Evolutionary conservation across 306 rosid genomes (phyloP), one percentile per base, ranked within the genome.

Genomic region (Corylus americana): DNA sequence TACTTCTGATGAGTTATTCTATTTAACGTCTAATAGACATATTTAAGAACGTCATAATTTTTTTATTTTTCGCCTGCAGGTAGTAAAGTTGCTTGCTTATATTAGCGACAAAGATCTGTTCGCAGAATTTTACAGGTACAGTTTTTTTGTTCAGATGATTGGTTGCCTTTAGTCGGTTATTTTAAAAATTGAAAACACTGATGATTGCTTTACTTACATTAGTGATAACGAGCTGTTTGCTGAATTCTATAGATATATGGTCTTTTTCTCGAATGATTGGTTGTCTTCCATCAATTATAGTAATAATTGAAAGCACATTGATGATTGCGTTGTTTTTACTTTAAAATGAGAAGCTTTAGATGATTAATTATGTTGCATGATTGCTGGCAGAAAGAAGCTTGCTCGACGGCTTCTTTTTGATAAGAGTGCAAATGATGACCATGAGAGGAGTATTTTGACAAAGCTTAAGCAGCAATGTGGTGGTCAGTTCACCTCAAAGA

Each of bases 331-430:
- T 42, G 8, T 64, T 8, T 9, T 64, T 64, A 35, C 70, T 35
- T 64, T 14, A 16, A 67, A 10, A 39, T 8, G 14, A 37, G 3
- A 7, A 66, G 49, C 39, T 35, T 12, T 67, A 67, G 22, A 67
- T 68, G 72, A 42, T 39, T 39, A 68, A 67, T 68, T 67, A 67
- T 39, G 27, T 39, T 39, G 72, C 25, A 39, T 39, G 13, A 42
- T 68, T 67, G 12, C 22, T 68, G 72, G 67, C 85, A 94, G 98
- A 85, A 94, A 94, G 84, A 94, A 92, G 86, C 97, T 94, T 44
- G 98, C 97, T 27, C 91, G 92, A 18, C 87, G 97, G 64, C 88
- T 94, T 37, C 98, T 92, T 79, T 94, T 92, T 77, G 97, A 88
- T 58, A 78, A 88, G 77, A 94, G 97, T 85, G 94, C 93, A 42